Evolutionary conservation across 768 basidiomycete genomes (phyloP), one percentile per base, ranked within the genome.

Genomic region (Dictyophora rubrovolvata): DNA sequence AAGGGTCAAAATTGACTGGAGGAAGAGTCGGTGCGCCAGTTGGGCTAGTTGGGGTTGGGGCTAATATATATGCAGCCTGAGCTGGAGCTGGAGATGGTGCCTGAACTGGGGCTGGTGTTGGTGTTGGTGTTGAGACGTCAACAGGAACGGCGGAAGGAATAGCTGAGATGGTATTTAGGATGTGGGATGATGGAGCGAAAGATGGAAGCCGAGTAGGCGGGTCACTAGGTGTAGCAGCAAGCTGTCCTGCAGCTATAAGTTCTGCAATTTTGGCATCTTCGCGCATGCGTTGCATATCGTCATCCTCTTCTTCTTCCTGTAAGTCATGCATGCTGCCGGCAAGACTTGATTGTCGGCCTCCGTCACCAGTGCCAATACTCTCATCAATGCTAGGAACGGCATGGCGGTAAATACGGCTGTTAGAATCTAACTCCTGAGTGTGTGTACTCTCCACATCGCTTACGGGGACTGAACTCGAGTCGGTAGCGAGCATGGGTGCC

Each of bases 301-400:
- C 55, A 18, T 60, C 63, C 17, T 67, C 66, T 21, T 59, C 47
- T 18, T 63, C 68, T 52, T 64, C 65, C 53, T 62, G 60, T 9
- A 62, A 56, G 21, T 48, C 63, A 3, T 49, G 35, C 48, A 60
- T 54, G 22, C 51, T 36, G 11, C 53, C 47, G 9, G 48, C 60
- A 28, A 46, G 59, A 4, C 55, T 48, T 11, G 55, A 47, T 17
- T 55, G 37, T 22, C 54, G 54, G 21, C 49, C 55, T n/a, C 18
- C 34, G 8, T 17, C 34, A 20, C 23, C 18, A 20, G 18, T 23
- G 14, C 36, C 53, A 20, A 23, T 20, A n/a, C 28, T 23, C 23
- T 23, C 23, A 4, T 23, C 22, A 9, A 54, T 4, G 17, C 18
- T 16, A n/a, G 9, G 23, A 17, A 17, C 53, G 18, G 23, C 14